These are phyloP conservation scores for Acanthamoeba quina DNA, from an alignment of 208 protist species.

Conservation along the genomic window DNA sequence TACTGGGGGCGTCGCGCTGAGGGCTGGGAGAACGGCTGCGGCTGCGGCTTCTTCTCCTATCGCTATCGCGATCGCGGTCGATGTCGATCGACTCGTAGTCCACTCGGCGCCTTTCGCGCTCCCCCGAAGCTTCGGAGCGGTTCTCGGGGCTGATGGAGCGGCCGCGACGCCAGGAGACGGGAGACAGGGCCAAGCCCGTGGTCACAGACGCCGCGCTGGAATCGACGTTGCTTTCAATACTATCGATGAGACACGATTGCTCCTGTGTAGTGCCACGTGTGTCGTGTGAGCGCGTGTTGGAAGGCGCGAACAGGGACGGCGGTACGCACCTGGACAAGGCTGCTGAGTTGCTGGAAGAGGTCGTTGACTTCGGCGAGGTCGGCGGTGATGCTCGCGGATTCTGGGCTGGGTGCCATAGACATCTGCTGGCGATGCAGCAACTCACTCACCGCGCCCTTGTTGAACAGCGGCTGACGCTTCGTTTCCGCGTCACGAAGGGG, in stretches of 20 bases:
- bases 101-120: too few relatives aligned
- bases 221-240: background rate
- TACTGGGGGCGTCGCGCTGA: too few relatives aligned
- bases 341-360: background rate
- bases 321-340: background rate
- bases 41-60: background rate
- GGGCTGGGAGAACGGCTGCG: background rate
- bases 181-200: background rate
- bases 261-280: background rate
- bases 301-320: too few relatives aligned
- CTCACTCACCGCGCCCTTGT: too few relatives aligned
- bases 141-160: too few relatives aligned
- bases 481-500: background rate
- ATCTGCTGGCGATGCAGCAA: too few relatives aligned
- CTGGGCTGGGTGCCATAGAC: background rate
- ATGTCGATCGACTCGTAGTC: background rate
- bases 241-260: background rate
- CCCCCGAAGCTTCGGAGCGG: too few relatives aligned
- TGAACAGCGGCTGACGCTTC: too few relatives aligned
- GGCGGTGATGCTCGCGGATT: background rate
- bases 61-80: background rate
- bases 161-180: too few relatives aligned
- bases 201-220: background rate
- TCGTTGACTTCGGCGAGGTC: background rate
- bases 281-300: too few relatives aligned